These are phyloP conservation scores for Polytrichum commune DNA, from an alignment of 225 moss, liverwort and hornwort species.

Conservation along the genomic window DNA sequence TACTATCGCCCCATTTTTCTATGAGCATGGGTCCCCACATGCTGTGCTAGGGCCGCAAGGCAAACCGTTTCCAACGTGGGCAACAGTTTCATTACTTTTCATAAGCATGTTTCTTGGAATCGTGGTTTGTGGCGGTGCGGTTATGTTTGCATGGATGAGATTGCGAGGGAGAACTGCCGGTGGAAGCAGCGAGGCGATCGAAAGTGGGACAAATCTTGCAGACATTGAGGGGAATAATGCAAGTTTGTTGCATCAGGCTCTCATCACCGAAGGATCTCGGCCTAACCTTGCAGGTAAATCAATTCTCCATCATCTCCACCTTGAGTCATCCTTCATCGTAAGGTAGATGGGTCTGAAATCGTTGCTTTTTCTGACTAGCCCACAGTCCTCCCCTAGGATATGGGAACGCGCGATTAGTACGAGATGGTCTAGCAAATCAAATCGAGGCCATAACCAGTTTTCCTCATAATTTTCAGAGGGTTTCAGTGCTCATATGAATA, in stretches of 20 bases:
- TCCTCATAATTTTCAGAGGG: too few species aligned
- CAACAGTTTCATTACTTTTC: conserved; percentile 28
- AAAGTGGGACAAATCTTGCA: background rate
- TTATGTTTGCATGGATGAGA: conserved; percentile 23
- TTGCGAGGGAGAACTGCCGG: background rate
- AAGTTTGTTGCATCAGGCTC: conserved; percentile 26
- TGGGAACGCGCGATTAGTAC: too few species aligned
- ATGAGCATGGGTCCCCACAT: conserved; percentile 20
- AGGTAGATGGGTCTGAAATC: too few species aligned
- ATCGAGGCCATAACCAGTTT: too few species aligned
- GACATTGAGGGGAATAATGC: conserved; percentile 20
- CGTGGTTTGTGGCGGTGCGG: conserved; percentile 25
- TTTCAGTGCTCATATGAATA: too few species aligned
- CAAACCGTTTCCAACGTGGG: conserved; percentile 43
- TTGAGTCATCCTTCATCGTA: too few species aligned
- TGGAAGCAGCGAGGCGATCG: background rate
- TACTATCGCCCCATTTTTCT: conserved; percentile 23
- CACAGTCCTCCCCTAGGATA: too few species aligned
- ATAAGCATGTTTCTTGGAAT: conserved; percentile 30
- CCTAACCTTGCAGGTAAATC: conserved; percentile 25
- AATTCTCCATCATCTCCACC: too few species aligned
- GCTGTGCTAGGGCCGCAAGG: background rate
- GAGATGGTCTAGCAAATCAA: too few species aligned
- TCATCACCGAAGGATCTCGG: conserved; percentile 23
- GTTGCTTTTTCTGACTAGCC: too few species aligned